These are phyloP conservation scores for Diaporthe longicolla DNA, from an alignment of 2,329 filamentous ascomycete genomes.

Conservation along the genomic window DNA sequence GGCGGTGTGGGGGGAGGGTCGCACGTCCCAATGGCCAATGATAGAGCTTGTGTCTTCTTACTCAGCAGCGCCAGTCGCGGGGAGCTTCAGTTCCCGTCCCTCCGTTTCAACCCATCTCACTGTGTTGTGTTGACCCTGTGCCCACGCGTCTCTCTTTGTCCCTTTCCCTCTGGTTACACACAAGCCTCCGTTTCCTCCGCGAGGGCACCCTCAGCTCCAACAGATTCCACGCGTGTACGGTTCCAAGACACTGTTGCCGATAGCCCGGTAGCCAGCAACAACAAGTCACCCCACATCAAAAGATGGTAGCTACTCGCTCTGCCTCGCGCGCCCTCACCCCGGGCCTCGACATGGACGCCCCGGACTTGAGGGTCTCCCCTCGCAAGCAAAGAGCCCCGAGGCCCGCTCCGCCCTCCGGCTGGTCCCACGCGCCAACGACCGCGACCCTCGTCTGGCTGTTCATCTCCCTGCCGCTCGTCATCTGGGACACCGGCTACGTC, in stretches of 20 bases:
- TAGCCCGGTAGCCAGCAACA: not conserved
- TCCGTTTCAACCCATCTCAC: slow-evolving; percentile 23
- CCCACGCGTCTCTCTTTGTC: slow-evolving; percentile 1
- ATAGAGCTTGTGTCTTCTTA: not conserved
- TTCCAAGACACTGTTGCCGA: not conserved
- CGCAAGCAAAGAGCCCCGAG: slow-evolving; percentile 33
- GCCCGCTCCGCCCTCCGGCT: slow-evolving; percentile 46
- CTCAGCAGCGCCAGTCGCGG: not conserved
- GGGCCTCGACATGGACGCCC: slow-evolving; percentile 32
- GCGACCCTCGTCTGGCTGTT: slow-evolving; percentile 77
- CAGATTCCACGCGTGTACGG: not conserved
- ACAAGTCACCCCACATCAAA: not conserved
- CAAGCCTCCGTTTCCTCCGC: slow-evolving; percentile 8
- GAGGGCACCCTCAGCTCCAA: not conserved
- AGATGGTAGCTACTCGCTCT: slow-evolving; percentile 43
- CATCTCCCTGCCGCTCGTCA: slow-evolving; percentile 81
- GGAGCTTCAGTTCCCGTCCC: slow-evolving; percentile 25
- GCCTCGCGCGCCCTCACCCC: slow-evolving; percentile 37
- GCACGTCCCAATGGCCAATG: not conserved
- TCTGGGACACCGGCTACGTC: slow-evolving; percentile 87
- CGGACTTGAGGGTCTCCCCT: slow-evolving; percentile 27
- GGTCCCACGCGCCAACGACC: slow-evolving; percentile 62
- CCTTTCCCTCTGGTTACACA: not conserved
- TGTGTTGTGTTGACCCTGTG: slow-evolving; percentile 6
- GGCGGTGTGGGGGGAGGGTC: not conserved